Base-by-base conservation (phyloP, 345 rosid genomes). In the rapeseed (Brassica napus) region DNA sequence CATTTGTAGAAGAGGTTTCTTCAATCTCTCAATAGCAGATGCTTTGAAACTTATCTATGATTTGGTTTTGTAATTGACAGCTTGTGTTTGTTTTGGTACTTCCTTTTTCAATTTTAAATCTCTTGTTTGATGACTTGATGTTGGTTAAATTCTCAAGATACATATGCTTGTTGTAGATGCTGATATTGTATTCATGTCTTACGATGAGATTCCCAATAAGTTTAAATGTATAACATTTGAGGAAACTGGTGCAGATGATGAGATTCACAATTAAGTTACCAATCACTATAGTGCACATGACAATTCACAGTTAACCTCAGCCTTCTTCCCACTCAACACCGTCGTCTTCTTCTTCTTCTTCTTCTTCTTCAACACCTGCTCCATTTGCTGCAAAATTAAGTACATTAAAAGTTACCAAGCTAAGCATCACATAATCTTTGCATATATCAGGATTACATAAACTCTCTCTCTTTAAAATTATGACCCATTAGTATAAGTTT, bases 261-360 rank as follows among this genome's bases (percentile, higher is more conserved):
- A 61, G 35, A 61, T 61, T 28, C 65, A 30, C 65, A 26, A 60
- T 60, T 60, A 26, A 12, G 65, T 49, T 49, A 49, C 18, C 57
- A 49, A 49, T 61, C 34, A 26, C 35, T 61, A 28, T 5, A 61
- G 65, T 61, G 35, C 16, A 37, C 54, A 21, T 67, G 16, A 67
- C 18, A 23, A 3, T 67, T 66, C 10, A 67, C 57, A 23, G 1
- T 35, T 2, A 15, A 62, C 2, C 39, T 89, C 75, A 91, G 54
- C 86, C 93, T 88, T 93, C 94, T 87, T 90, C 89, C 94, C 98
- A 91, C 47, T 86, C 92, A 18, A 89, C 94, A 0, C 16, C 55
- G 6, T 88, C 92, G 0, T 87, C 93, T 14, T 88, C 94, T 8
- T 87, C 93, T 59, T 88, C 91, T 14, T 88, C 94, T 8, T 87